A percentile compares a stretch with the other conserved stretches of the same genome.
phyloP scores from a whole-genome alignment of 176 grass and related monocot genomes.

The Olyra latifolia region DNA sequence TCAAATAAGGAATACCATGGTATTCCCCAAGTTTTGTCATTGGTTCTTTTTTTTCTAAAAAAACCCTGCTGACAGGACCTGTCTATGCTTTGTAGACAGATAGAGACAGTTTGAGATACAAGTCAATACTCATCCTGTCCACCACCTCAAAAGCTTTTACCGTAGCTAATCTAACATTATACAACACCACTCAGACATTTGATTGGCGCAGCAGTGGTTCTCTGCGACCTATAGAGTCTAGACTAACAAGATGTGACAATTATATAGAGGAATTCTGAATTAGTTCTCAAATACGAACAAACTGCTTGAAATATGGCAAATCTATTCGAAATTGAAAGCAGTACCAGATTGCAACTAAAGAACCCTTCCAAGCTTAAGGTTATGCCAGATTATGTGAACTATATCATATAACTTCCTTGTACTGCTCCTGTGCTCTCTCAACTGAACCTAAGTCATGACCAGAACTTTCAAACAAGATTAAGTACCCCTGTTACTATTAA shows the following conservation, averaged over 20 bases:
- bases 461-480: background rate
- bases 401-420: background rate
- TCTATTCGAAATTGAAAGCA: background rate
- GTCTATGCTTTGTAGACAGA: conserved; percentile 7
- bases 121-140: background rate
- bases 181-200: background rate
- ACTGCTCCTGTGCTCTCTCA: background rate
- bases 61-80: background rate
- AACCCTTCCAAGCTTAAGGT: background rate
- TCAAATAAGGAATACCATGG: background rate
- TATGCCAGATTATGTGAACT: background rate
- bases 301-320: conserved; percentile 8
- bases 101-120: background rate
- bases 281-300: conserved; percentile 2
- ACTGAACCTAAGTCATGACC: background rate
- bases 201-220: background rate
- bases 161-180: background rate
- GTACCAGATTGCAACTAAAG: background rate
- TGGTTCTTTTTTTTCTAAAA: background rate
- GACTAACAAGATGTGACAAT: background rate
- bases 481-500: background rate
- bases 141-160: background rate
- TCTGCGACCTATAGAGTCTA: background rate
- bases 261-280: background rate
- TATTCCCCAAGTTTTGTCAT: background rate